Evolutionary conservation across 495 filamentous ascomycete genomes (phyloP), one percentile per base, ranked within the genome.

Genomic region (Cercophora sp.): DNA sequence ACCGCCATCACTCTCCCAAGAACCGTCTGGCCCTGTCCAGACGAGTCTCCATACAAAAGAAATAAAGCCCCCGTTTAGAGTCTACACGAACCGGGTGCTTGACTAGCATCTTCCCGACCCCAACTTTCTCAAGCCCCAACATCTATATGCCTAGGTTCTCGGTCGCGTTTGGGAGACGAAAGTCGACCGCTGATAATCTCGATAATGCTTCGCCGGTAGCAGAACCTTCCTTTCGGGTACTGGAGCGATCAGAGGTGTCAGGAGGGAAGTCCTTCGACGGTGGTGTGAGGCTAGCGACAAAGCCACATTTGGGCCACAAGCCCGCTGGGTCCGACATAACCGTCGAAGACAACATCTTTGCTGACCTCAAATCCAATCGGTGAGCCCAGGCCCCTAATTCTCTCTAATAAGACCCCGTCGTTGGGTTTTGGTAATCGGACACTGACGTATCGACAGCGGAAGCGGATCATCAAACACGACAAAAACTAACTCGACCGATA

Each of bases 381-480:
- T 81, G n/a, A n/a, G n/a, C n/a, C n/a, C n/a, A n/a, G n/a, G n/a
- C n/a, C n/a, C n/a, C n/a, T n/a, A n/a, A n/a, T n/a, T n/a, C n/a
- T n/a, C n/a, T n/a, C n/a, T n/a, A n/a, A n/a, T n/a, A n/a, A n/a
- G n/a, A n/a, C n/a, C n/a, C n/a, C n/a, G n/a, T n/a, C n/a, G n/a
- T n/a, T n/a, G n/a, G n/a, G n/a, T n/a, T n/a, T n/a, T n/a, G n/a
- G n/a, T n/a, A n/a, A n/a, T n/a, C n/a, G n/a, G n/a, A n/a, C 44
- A 24, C 48, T 54, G 31, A 32, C 42, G 19, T 23, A 23, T 5
- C n/a, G 8, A 25, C 29, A 52, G 47, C 56, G 47, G 45, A 57
- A 82, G 78, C 63, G 78, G 79, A 48, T 83, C 78, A 22, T 84
- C 84, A 35, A 82, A 85, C 56, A 79, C 73, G 15, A 83, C 82